Percentiles rank a stretch among this genome's conserved stretches.
phyloP scores from a whole-genome alignment of 2,329 filamentous ascomycete species.

The Septoria petroselini region DNA sequence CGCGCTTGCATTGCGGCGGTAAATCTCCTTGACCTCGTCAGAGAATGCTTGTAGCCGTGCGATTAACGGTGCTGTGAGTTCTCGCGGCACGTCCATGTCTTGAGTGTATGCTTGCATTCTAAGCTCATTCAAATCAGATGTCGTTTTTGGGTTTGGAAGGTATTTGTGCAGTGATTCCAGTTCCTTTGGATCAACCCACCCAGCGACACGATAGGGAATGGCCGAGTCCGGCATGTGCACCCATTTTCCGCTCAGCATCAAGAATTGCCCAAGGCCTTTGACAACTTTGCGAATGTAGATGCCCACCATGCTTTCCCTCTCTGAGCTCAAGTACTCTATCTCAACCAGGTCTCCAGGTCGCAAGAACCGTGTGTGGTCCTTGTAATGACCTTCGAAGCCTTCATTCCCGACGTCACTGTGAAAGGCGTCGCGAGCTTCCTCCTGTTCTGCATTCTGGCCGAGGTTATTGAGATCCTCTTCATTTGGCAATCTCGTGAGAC shows the following conservation, averaged over 20 bases:
- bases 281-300: slow-evolving; percentile 45
- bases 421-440: slow-evolving; percentile 25
- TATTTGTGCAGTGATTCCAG: slow-evolving; percentile 51
- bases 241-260: slow-evolving; percentile 52
- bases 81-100: slow-evolving; percentile 45
- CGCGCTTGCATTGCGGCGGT: slow-evolving; percentile 45
- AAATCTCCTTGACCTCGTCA: slow-evolving; percentile 46
- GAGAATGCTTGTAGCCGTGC: slow-evolving; percentile 45
- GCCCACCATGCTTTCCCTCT: slow-evolving; percentile 46
- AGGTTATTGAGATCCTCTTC: slow-evolving; percentile 27
- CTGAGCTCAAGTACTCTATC: slow-evolving; percentile 35
- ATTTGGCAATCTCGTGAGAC: slow-evolving; percentile 34
- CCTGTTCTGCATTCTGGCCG: slow-evolving; percentile 29
- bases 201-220: slow-evolving; percentile 51
- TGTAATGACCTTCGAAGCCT: slow-evolving; percentile 32
- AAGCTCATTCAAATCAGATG: slow-evolving; percentile 33
- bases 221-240: slow-evolving; percentile 38
- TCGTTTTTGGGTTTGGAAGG: slow-evolving; percentile 47
- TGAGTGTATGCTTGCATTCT: slow-evolving; percentile 39
- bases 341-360: slow-evolving; percentile 52
- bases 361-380: slow-evolving; percentile 40
- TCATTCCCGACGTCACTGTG: slow-evolving; percentile 29
- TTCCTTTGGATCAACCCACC: slow-evolving; percentile 47
- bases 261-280: slow-evolving; percentile 43
- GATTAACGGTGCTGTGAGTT: slow-evolving; percentile 47